Evolutionary conservation across 225 moss, liverwort and hornwort species (phyloP).

Genomic region (Pseudisothecium myosuroides): DNA sequence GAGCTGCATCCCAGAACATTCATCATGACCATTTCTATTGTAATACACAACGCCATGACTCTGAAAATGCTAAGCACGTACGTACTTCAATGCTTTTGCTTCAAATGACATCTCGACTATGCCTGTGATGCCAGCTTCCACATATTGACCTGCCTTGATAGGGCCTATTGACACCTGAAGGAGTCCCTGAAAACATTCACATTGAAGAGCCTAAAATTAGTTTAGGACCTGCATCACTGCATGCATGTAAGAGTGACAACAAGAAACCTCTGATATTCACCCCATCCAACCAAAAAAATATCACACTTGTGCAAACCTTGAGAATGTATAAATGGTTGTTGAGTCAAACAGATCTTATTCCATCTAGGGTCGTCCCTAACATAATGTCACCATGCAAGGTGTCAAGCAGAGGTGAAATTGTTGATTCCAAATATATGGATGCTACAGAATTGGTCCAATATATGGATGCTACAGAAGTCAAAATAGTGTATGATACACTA

Average conservation of each 20-base stretch:
- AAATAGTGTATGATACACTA: not conserved
- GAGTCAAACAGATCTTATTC: not conserved
- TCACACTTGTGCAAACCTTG: not conserved
- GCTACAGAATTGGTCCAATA: not conserved
- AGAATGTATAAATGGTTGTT: not conserved
- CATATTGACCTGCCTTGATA: constrained; percentile 52
- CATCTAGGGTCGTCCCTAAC: not conserved
- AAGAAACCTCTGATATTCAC: not conserved
- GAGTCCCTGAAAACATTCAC: constrained; percentile 41
- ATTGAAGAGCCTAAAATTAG: not conserved
- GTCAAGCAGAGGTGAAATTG: too few relatives aligned
- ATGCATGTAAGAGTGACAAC: not conserved
- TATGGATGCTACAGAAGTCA: not conserved
- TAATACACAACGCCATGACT: too few relatives aligned
- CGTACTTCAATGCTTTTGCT: constrained; percentile 1
- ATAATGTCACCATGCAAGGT: too few relatives aligned
- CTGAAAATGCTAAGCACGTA: too few relatives aligned
- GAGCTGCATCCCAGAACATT: not conserved
- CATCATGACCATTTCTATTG: too few relatives aligned
- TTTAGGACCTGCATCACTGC: too few relatives aligned
- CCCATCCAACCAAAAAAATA: not conserved
- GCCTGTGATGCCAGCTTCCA: not conserved
- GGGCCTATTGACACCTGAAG: constrained; percentile 70
- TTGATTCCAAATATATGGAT: not conserved
- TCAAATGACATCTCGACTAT: constrained; percentile 63